Evolutionary conservation across 306 rosid species (phyloP).

Genomic region (Malus sieversii): DNA sequence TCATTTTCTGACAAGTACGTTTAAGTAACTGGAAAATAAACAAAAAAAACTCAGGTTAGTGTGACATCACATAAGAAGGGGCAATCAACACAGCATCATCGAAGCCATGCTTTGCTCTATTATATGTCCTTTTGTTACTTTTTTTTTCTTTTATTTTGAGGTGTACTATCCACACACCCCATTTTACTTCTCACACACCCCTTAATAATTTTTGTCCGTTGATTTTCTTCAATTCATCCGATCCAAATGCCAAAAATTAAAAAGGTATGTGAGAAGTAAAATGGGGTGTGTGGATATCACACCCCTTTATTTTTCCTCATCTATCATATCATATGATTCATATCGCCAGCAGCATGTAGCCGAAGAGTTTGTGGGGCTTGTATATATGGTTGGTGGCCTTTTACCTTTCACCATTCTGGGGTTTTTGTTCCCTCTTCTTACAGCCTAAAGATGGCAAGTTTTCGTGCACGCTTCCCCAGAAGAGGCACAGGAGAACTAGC

Average conservation of each 20-base stretch:
- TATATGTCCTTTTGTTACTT: slow-evolving; percentile 24
- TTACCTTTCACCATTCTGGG: slow-evolving; percentile 11
- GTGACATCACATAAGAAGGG: slow-evolving; percentile 38
- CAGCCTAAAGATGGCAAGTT: not conserved
- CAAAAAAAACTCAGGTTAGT: not conserved
- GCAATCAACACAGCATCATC: slow-evolving; percentile 13
- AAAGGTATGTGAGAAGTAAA: no score
- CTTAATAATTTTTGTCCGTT: no score
- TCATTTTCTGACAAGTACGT: no score
- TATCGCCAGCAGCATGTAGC: slow-evolving; percentile 27
- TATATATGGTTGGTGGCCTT: slow-evolving; percentile 5
- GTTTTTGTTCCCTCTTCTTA: slow-evolving; percentile 3
- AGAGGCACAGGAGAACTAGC: not conserved
- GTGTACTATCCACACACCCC: no score
- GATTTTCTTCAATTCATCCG: no score
- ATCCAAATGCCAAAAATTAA: no score
- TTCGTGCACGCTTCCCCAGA: not conserved
- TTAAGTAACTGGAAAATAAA: no score
- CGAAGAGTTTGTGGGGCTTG: slow-evolving; percentile 21
- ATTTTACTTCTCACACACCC: no score
- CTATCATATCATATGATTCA: slow-evolving; percentile 29
- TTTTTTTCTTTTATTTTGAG: not conserved
- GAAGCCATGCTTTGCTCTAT: slow-evolving; percentile 25
- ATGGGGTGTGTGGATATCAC: no score
- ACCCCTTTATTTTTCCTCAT: slow-evolving; percentile 19